Evolutionary conservation across 169 alveolate species (phyloP).

Genomic region (Blepharisma undulans): DNA sequence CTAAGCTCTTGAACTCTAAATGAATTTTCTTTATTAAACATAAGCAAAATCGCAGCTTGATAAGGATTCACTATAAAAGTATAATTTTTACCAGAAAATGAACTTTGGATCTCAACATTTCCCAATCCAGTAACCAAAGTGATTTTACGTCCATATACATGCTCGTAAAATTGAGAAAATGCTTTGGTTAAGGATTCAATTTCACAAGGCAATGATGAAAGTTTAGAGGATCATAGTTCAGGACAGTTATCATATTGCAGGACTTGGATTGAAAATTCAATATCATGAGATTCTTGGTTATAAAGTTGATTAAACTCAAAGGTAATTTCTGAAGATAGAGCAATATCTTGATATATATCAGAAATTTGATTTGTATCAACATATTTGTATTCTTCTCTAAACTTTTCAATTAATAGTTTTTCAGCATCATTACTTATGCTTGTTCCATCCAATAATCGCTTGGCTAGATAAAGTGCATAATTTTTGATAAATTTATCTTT

Average conservation of each 20-base stretch:
- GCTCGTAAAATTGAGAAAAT: constrained; percentile 46
- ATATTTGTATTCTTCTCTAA: constrained; percentile 62
- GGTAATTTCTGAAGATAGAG: constrained; percentile 47
- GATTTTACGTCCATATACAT: constrained; percentile 60
- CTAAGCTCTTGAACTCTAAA: constrained; percentile 47
- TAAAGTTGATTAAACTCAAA: constrained; percentile 50
- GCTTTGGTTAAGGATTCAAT: constrained; percentile 33
- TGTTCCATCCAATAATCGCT: constrained; percentile 54
- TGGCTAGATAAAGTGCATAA: constrained; percentile 51
- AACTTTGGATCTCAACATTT: constrained; percentile 38
- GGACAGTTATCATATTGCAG: constrained; percentile 73
- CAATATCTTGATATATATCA: constrained; percentile 64
- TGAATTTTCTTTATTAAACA: constrained; percentile 46
- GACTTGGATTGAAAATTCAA: constrained; percentile 51
- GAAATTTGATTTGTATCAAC: constrained; percentile 55
- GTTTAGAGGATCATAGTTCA: constrained; percentile 53
- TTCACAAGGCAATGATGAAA: constrained; percentile 60
- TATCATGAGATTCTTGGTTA: neutral
- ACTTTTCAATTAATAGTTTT: constrained; percentile 50
- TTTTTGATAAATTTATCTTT: constrained; percentile 61
- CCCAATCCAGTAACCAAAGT: constrained; percentile 51
- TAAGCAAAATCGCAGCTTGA: constrained; percentile 55
- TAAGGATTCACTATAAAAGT: constrained; percentile 48
- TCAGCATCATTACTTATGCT: constrained; percentile 59
- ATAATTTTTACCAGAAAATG: constrained; percentile 42